Conservation (phyloP, 805 yeast genomes). For the Starmerella stellata region DNA sequence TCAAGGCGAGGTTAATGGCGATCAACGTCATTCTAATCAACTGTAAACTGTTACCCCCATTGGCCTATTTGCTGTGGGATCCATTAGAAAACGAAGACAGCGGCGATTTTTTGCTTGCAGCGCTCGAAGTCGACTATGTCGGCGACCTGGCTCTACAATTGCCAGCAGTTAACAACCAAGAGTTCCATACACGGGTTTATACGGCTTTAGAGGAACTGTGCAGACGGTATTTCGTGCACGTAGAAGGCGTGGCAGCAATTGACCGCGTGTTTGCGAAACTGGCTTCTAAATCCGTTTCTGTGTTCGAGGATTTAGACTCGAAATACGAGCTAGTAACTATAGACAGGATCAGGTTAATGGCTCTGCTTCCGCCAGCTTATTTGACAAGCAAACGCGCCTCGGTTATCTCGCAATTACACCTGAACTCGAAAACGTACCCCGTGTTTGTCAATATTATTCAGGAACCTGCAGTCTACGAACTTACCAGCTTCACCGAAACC, state of each 20-base stretch:
- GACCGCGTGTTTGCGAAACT: constrained; percentile 7
- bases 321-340: constrained; percentile 5
- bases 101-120: constrained; percentile 7
- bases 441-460: constrained; percentile 13
- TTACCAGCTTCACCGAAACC: constrained; percentile 7
- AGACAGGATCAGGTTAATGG: constrained; percentile 8
- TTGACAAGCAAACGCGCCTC: constrained; percentile 7
- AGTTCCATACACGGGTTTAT: constrained; percentile 1
- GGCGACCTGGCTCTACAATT: constrained; percentile 5
- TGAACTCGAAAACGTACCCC: constrained; percentile 4
- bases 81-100: constrained; percentile 1
- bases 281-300: background rate
- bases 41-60: background rate
- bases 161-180: background rate
- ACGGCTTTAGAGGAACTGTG: constrained; percentile 2
- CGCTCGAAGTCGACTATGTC: constrained; percentile 8
- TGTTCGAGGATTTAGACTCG: constrained; percentile 12
- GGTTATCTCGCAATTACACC: constrained; percentile 6
- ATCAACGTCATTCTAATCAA: constrained; percentile 7
- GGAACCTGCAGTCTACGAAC: constrained; percentile 4
- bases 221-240: background rate
- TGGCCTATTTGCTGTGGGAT: constrained; percentile 1
- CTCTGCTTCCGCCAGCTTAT: constrained; percentile 14
- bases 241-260: constrained; percentile 1
- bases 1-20: constrained; percentile 14